Percentiles rank a stretch among this genome's conserved stretches.
phyloP scores from a whole-genome alignment of 2,329 filamentous ascomycete genomes.

The Annulohypoxylon truncatum region DNA sequence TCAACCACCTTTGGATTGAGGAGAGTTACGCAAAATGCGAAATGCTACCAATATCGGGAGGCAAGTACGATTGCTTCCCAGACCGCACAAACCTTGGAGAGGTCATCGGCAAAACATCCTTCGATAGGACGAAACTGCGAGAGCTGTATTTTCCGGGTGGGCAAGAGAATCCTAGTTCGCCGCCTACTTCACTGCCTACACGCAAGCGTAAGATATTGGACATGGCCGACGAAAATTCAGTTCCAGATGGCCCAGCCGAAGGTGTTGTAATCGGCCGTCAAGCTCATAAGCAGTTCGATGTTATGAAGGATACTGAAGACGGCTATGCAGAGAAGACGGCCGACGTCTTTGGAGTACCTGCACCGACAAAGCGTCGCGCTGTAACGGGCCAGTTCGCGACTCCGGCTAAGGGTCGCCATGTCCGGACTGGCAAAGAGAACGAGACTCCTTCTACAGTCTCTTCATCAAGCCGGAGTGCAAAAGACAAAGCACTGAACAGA shows the following conservation, averaged over 20 bases:
- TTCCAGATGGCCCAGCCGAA: constrained; percentile 59
- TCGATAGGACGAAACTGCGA: constrained; percentile 72
- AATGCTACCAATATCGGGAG: constrained; percentile 75
- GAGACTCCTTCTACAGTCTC: constrained; percentile 77
- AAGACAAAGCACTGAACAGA: constrained; percentile 81
- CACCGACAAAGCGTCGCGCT: constrained; percentile 46
- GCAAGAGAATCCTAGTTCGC: constrained; percentile 55
- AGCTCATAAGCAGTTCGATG: constrained; percentile 56
- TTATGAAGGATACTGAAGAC: constrained; percentile 58
- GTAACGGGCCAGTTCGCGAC: constrained; percentile 58
- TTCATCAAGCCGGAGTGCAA: constrained; percentile 85
- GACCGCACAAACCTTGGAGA: constrained; percentile 90
- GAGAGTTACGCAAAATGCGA: constrained; percentile 95
- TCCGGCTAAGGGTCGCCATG: constrained; percentile 62
- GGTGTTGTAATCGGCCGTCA: constrained; percentile 59
- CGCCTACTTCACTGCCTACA: constrained; percentile 57
- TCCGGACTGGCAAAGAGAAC: constrained; percentile 80
- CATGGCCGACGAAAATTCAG: constrained; percentile 63
- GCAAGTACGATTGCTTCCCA: constrained; percentile 88
- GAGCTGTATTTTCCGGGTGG: constrained; percentile 77
- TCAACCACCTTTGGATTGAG: constrained; percentile 98
- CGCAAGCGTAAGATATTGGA: constrained; percentile 64
- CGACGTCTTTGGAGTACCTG: constrained; percentile 50
- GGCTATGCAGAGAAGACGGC: constrained; percentile 51
- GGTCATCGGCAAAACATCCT: constrained; percentile 87